These are phyloP conservation scores for Saitozyma podzolica DNA, from an alignment of 768 basidiomycete genomes.

Conservation along the genomic window DNA sequence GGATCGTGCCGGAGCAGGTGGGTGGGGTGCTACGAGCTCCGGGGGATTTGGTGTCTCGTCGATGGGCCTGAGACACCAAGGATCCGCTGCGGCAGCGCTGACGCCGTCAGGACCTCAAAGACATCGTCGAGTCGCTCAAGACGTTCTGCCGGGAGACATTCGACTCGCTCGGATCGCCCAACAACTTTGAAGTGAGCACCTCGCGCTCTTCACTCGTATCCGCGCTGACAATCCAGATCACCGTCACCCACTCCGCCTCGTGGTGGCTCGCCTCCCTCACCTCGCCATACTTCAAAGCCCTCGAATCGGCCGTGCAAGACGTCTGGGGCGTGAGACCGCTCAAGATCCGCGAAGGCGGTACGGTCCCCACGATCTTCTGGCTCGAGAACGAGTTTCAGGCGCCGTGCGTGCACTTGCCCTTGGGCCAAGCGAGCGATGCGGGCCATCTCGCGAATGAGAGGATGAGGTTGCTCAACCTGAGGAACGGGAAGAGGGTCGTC, in stretches of 20 bases:
- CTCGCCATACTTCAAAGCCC: slow-evolving; percentile 78
- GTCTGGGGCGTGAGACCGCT: slow-evolving; percentile 87
- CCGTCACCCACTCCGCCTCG: slow-evolving; percentile 77
- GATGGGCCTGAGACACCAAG: neutral
- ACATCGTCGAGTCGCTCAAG: slow-evolving; percentile 65
- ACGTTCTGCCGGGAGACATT: slow-evolving; percentile 66
- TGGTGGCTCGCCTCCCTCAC: slow-evolving; percentile 95
- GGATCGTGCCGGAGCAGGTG: slow-evolving; percentile 88
- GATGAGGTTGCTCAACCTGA: slow-evolving; percentile 78
- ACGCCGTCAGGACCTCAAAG: slow-evolving; percentile 59
- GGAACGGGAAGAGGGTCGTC: slow-evolving; percentile 51
- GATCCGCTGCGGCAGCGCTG: neutral
- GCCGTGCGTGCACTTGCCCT: slow-evolving; percentile 85
- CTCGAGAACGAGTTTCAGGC: slow-evolving; percentile 89
- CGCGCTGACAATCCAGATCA: slow-evolving; percentile 58
- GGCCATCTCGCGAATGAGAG: slow-evolving; percentile 93
- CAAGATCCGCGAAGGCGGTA: slow-evolving; percentile 90
- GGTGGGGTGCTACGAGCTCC: slow-evolving; percentile 2
- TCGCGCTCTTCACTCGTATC: neutral
- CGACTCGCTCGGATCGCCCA: slow-evolving; percentile 63
- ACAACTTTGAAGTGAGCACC: slow-evolving; percentile 66
- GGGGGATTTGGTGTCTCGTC: neutral
- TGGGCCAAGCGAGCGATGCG: slow-evolving; percentile 90
- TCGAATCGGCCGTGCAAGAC: slow-evolving; percentile 76
- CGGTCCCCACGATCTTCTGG: slow-evolving; percentile 90